Base-by-base conservation (phyloP, 2,329 filamentous ascomycete species). In the Colletotrichum trifolii region DNA sequence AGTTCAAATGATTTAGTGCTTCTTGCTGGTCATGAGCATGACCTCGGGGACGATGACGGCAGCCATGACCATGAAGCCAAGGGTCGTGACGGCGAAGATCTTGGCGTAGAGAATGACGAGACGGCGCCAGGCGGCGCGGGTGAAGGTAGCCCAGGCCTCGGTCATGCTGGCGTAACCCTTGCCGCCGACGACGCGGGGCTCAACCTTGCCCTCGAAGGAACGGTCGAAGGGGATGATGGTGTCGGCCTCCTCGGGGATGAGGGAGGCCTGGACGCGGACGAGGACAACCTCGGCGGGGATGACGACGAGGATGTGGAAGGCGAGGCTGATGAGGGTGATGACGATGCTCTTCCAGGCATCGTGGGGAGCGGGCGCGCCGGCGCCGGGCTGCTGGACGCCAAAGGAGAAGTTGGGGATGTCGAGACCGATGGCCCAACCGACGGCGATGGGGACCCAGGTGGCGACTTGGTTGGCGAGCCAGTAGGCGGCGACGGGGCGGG, bases 201-300 rank as follows among this genome's bases (percentile, higher is more conserved):
- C 87, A 35, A 95, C 87, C 74, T 89, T 91, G 71, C 92, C 92
- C 68, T 86, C 87, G 73, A 96, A 96, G 36, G 90, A 90, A 69
- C 94, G 91, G 82, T 98, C 95, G 72, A 98, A 97, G 38, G 93
- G 90, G 40, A 98, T 89, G 69, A 97, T 91, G 34, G 92, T 89
- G 79, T 96, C 91, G 69, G 94, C 86, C 15, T 92, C 89, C 64
- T 93, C 90, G 1, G 93, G 87, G 3, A 98, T 87, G 71, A 97
- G 88, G 53, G 92, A 95, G 7, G 94, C 94, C 75, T 97, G 93
- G 40, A 97, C 89, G 68, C 95, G 93, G 69, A 91, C 84, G 64
- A 97, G 87, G 25, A 92, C 87, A 38, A 95, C 91, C 64, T 87
- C 85, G 43, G 92, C 87, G 15, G 95, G 94, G 61, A 97, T 85